Percentiles rank a stretch among this genome's conserved stretches.
These are phyloP conservation scores for Simplicillium aogashimaense DNA, from an alignment of 2,329 filamentous ascomycete species.

Conservation along the genomic window DNA sequence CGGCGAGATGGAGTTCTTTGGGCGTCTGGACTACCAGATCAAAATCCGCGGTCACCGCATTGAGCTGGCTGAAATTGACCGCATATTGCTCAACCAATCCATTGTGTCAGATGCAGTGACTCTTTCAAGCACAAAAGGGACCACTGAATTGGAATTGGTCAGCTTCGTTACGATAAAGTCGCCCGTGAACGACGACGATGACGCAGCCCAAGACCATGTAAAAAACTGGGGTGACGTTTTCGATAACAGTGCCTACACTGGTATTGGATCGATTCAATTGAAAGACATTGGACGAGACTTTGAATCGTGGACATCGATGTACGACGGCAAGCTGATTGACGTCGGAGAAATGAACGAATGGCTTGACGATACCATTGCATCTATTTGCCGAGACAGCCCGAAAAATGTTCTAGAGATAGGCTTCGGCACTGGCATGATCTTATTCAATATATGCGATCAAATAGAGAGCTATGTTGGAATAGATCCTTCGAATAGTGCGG, in stretches of 20 bases:
- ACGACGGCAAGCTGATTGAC: constrained; percentile 16
- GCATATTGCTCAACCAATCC: constrained; percentile 7
- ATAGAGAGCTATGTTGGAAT: constrained; percentile 17
- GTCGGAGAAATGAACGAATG: constrained; percentile 19
- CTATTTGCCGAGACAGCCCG: constrained; percentile 7
- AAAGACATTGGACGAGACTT: constrained; percentile 16
- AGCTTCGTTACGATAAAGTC: constrained; percentile 4
- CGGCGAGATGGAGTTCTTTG: constrained; percentile 15
- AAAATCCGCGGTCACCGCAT: constrained; percentile 20
- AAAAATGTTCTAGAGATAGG: constrained; percentile 18
- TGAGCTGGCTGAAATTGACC: constrained; percentile 18
- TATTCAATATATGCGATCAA: constrained; percentile 15
- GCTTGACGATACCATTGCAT: constrained; percentile 18
- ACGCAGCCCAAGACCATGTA: constrained; percentile 7
- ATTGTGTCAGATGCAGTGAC: constrained; percentile 10
- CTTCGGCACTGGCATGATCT: constrained; percentile 19
- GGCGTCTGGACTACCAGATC: constrained; percentile 16
- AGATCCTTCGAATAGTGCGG: constrained; percentile 14
- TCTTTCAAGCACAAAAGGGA: constrained; percentile 4
- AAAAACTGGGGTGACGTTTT: constrained; percentile 11
- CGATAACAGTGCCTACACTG: constrained; percentile 8
- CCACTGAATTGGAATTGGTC: constrained; percentile 4
- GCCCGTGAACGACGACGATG: neutral
- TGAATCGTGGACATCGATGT: constrained; percentile 20
- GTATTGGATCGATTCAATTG: constrained; percentile 6